phyloP scores from a whole-genome alignment of 2,329 filamentous ascomycete genomes.

The Colletotrichum abscissum region DNA sequence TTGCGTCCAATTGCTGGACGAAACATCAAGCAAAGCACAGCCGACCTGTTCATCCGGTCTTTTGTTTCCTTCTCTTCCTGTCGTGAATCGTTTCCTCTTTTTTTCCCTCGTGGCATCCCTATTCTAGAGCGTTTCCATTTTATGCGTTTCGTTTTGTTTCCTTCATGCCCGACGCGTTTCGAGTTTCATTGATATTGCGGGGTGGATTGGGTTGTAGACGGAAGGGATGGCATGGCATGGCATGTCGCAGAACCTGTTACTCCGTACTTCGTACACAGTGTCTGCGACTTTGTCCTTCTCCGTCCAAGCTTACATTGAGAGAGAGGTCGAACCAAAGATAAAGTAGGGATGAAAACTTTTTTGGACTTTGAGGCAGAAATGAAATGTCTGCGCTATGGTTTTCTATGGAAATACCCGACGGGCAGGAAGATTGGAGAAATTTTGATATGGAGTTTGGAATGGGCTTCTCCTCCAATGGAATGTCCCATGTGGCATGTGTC shows the following conservation, averaged over 20 bases:
- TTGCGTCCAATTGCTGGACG: neutral
- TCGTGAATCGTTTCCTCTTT: neutral
- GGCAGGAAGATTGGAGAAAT: too few species aligned
- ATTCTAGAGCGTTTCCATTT: neutral
- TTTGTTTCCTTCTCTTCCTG: neutral
- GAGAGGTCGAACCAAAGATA: too few species aligned
- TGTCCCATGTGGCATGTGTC: too few species aligned
- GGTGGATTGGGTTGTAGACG: neutral
- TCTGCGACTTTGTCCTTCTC: too few species aligned
- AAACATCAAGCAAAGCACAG: neutral
- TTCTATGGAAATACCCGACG: too few species aligned
- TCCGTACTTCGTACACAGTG: neutral
- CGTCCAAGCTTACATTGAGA: too few species aligned
- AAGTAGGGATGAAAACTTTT: too few species aligned
- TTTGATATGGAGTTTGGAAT: too few species aligned
- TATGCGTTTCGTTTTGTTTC: neutral
- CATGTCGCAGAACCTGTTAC: neutral
- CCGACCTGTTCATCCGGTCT: slow-evolving; percentile 6
- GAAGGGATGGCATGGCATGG: neutral
- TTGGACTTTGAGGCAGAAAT: too few species aligned
- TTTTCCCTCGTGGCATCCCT: neutral
- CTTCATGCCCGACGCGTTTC: neutral
- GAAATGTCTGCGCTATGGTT: too few species aligned
- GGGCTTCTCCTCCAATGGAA: too few species aligned
- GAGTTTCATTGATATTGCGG: slow-evolving; percentile 8